Conservation (phyloP, 2,329 filamentous ascomycete genomes). For the Juglanconis oblonga region DNA sequence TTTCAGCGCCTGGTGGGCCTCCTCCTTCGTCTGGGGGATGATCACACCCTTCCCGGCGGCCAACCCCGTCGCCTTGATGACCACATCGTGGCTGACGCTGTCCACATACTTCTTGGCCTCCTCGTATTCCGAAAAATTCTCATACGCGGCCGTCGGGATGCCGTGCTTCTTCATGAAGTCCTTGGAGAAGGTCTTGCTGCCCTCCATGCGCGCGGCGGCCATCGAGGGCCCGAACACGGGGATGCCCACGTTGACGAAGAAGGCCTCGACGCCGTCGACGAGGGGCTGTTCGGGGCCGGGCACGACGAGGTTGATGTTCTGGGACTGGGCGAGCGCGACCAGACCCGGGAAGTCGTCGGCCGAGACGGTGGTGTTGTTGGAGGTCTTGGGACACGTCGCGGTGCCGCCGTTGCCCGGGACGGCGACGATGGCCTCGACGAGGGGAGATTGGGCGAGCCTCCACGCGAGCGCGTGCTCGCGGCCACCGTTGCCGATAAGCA, state of each 20-base stretch:
- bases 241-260: conserved; percentile 73
- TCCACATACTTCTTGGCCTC: conserved; percentile 73
- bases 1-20: conserved; percentile 77
- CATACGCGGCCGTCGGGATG: conserved; percentile 88
- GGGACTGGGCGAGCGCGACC: conserved; percentile 69
- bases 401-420: conserved; percentile 88
- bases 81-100: conserved; percentile 66
- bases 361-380: conserved; percentile 67
- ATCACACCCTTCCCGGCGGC: conserved; percentile 96
- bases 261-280: conserved; percentile 82
- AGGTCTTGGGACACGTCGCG: conserved; percentile 64
- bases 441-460: conserved; percentile 82
- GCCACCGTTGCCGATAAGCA: conserved; percentile 90
- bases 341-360: conserved; percentile 76
- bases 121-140: conserved; percentile 80
- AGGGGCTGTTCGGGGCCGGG: conserved; percentile 93
- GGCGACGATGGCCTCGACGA: conserved; percentile 70
- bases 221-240: conserved; percentile 82
- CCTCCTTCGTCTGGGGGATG: conserved; percentile 75
- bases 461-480: conserved; percentile 93
- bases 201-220: conserved; percentile 85
- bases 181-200: conserved; percentile 95
- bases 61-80: conserved; percentile 91
- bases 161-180: conserved; percentile 92
- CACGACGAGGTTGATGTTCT: conserved; percentile 77